A percentile compares a stretch with the other conserved stretches of the same genome.
These are phyloP conservation scores for Obelidium mucronatum DNA, from an alignment of 192 early-diverging fungal species.

Conservation along the genomic window DNA sequence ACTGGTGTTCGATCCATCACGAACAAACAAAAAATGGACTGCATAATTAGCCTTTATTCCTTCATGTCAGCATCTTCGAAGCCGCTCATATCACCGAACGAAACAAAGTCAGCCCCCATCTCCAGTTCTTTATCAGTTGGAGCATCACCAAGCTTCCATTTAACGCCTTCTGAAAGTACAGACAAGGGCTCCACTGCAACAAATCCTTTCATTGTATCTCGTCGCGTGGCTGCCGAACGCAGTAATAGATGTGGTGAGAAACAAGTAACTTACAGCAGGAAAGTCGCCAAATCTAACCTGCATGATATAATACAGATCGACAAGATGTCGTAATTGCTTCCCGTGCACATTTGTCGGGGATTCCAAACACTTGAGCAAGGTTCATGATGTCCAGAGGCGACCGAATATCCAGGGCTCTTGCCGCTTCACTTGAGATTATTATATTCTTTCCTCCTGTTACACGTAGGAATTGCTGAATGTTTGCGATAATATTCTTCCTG, in stretches of 20 bases:
- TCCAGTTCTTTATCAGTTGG: slow-evolving; percentile 13
- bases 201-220: slow-evolving; percentile 21
- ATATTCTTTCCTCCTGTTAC: slow-evolving; percentile 81
- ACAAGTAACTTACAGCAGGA: background rate
- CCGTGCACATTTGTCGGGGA: slow-evolving; percentile 24
- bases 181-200: background rate
- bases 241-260: background rate
- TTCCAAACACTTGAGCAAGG: slow-evolving; percentile 52
- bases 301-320: slow-evolving; percentile 27
- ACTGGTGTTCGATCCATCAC: too few relatives aligned
- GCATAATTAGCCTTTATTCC: too few relatives aligned
- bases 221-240: slow-evolving; percentile 12
- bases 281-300: background rate
- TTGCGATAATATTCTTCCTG: slow-evolving; percentile 69
- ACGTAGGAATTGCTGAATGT: slow-evolving; percentile 70
- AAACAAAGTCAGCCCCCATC: slow-evolving; percentile 14
- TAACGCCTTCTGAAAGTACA: slow-evolving; percentile 8
- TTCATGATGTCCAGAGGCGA: slow-evolving; percentile 83
- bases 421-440: slow-evolving; percentile 74
- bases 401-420: slow-evolving; percentile 72
- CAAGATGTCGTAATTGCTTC: slow-evolving; percentile 1
- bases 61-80: too few relatives aligned
- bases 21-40: too few relatives aligned
- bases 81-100: slow-evolving; percentile 7
- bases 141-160: slow-evolving; percentile 25